Evolutionary conservation across 148 eudicot genomes (phyloP).

Genomic region (Chenopodium berlandieri): DNA sequence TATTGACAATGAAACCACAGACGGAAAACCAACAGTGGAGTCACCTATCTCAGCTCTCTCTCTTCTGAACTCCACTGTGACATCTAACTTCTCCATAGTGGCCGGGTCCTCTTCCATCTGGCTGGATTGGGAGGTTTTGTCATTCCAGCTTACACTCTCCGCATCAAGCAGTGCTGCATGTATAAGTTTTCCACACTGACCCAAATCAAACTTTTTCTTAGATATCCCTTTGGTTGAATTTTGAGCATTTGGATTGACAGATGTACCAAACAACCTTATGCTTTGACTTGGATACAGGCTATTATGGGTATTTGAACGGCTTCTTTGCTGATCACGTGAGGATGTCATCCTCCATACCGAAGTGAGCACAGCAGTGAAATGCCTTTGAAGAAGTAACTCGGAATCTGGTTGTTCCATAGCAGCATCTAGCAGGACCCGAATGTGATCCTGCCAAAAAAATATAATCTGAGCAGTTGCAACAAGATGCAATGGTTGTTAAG

Average conservation of each 20-base stretch:
- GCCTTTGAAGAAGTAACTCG: conserved; percentile 81
- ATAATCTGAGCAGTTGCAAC: conserved; percentile 1
- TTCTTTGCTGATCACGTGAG: conserved; percentile 37
- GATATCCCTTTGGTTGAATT: conserved; percentile 29
- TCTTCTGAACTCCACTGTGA: conserved; percentile 55
- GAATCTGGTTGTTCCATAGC: conserved; percentile 73
- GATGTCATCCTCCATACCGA: conserved; percentile 66
- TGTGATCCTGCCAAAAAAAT: conserved; percentile 60
- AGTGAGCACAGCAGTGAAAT: conserved; percentile 73
- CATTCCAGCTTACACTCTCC: conserved; percentile 29
- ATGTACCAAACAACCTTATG: conserved; percentile 41
- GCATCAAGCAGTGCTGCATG: conserved; percentile 54
- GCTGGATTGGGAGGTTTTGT: conserved; percentile 25
- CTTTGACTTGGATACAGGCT: conserved; percentile 46
- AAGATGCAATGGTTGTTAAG: background rate
- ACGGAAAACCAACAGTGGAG: conserved; percentile 47
- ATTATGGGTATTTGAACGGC: conserved; percentile 34
- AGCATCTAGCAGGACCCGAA: conserved; percentile 67
- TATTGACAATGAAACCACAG: conserved; percentile 53
- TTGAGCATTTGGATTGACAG: conserved; percentile 36
- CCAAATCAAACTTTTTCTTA: conserved; percentile 46
- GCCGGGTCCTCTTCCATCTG: conserved; percentile 45
- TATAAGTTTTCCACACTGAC: conserved; percentile 51
- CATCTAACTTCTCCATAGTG: conserved; percentile 50
- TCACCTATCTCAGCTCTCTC: conserved; percentile 28